Evolutionary conservation across 495 filamentous ascomycete genomes (phyloP).

Genomic region (Chaetomium cochliodes): DNA sequence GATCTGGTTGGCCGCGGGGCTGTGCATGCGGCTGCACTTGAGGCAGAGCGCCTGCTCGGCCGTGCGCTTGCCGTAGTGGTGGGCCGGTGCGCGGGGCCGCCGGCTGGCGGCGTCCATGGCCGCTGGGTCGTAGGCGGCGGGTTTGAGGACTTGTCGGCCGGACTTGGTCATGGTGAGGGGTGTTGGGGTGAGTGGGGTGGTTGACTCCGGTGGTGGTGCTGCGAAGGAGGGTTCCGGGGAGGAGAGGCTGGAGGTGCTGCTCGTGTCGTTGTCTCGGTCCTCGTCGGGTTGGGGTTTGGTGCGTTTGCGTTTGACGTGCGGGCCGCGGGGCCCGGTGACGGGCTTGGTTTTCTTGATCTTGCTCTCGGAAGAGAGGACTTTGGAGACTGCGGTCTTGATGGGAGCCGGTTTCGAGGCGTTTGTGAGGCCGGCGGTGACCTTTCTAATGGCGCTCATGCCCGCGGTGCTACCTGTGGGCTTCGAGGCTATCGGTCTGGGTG

Average conservation of each 20-base stretch:
- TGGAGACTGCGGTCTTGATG: conserved; percentile 19
- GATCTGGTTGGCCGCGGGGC: conserved; percentile 75
- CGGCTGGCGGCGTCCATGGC: conserved; percentile 40
- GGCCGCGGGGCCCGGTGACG: not conserved
- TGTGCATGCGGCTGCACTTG: conserved; percentile 74
- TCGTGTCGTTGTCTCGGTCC: conserved; percentile 17
- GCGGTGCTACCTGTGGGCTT: conserved; percentile 9
- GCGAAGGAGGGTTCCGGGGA: conserved; percentile 1
- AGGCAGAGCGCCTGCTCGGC: conserved; percentile 62
- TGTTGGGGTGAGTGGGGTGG: conserved; percentile 35
- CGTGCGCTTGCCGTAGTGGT: conserved; percentile 49
- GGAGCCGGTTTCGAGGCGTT: conserved; percentile 17
- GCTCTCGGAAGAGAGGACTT: conserved; percentile 22
- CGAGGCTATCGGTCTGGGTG: not conserved
- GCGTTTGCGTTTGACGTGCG: conserved; percentile 22
- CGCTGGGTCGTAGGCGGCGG: conserved; percentile 65
- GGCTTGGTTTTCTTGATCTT: conserved; percentile 34
- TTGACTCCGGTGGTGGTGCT: conserved; percentile 5
- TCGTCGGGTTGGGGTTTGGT: conserved; percentile 21
- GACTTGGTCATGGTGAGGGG: conserved; percentile 74
- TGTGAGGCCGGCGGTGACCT: conserved; percentile 32
- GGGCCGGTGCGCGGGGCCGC: conserved; percentile 35
- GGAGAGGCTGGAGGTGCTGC: conserved; percentile 22
- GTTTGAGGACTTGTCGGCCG: conserved; percentile 75
- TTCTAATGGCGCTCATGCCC: conserved; percentile 35